Base-by-base conservation (phyloP, 345 rosid genomes). In the Lepidium aucheri region DNA sequence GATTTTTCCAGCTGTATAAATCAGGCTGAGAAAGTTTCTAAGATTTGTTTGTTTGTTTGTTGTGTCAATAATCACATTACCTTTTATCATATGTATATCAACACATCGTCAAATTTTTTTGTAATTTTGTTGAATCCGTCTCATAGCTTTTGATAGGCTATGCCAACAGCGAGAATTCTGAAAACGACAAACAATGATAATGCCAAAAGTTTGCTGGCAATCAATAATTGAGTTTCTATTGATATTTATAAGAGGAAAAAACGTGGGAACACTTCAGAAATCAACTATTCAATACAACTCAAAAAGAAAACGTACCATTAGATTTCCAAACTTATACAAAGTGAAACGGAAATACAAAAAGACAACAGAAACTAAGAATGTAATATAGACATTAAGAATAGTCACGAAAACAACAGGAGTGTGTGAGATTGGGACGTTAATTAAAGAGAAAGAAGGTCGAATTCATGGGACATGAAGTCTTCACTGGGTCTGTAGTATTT, bases 391-490 rank as follows among this genome's bases (percentile, higher is more conserved):
- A 72, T 30, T 47, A 39, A 32, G 65, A 56, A 72, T 63, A 39
- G 57, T 59, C 33, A 64, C 20, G 51, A 71, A 43, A 62, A 41
- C 36, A 62, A 33, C 30, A 62, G 41, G 49, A 36, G 22, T 35
- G 33, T 47, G 60, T 58, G 34, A 59, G 18, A 40, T n/a, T 34
- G 50, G 16, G 13, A 26, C 6, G 30, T 32, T 30, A 6, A 22
- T 84, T 79, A 87, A 39, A 79, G 50, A 16, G 90, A 85, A 65
- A 90, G 82, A 55, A 86, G 83, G 62, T 84, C 77, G 54, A 85
- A 94, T 65, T 94, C 99, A 67, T 94, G 99, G 8, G 99, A 89
- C 99, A 94, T 94, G 60, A 82, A 85, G 76, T 90, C 99, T 82
- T 90, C 97, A 38, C 89, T 78, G 13, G 96, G 99, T 67, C 92